Percentiles rank a stretch among this genome's conserved stretches.
Evolutionary conservation across 805 yeast genomes (phyloP).

Genomic region (Ogataea populi-albae): DNA sequence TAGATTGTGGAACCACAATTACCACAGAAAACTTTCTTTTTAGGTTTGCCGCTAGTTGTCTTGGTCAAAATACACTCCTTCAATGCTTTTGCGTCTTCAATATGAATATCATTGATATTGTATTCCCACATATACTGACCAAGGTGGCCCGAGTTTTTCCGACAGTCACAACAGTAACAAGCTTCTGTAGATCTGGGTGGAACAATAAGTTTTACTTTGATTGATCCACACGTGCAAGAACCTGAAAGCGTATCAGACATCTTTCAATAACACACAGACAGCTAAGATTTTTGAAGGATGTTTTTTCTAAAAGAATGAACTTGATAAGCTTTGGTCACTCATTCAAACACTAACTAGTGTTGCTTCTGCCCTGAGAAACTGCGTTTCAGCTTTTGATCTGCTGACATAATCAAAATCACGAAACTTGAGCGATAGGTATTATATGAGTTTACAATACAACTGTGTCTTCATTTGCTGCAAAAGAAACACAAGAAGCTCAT

Average conservation of each 20-base stretch:
- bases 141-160: constrained; percentile 1
- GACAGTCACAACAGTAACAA: constrained; percentile 1
- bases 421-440: too few species aligned
- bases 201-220: not conserved
- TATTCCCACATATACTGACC: constrained; percentile 1
- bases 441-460: too few species aligned
- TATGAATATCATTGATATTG: not conserved
- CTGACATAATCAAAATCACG: too few species aligned
- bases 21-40: not conserved
- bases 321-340: too few species aligned
- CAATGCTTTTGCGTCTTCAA: not conserved
- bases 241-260: not conserved
- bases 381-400: too few species aligned
- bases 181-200: not conserved
- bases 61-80: not conserved
- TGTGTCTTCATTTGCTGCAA: too few species aligned
- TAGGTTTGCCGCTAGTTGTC: constrained; percentile 1
- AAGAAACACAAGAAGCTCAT: too few species aligned
- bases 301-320: too few species aligned
- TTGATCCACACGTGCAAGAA: constrained; percentile 2
- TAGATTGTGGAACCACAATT: constrained; percentile 2
- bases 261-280: too few species aligned
- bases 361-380: too few species aligned
- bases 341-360: too few species aligned
- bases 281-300: too few species aligned